Base-by-base conservation (phyloP, 257 asterid genomes). In the Lantana camara region DNA sequence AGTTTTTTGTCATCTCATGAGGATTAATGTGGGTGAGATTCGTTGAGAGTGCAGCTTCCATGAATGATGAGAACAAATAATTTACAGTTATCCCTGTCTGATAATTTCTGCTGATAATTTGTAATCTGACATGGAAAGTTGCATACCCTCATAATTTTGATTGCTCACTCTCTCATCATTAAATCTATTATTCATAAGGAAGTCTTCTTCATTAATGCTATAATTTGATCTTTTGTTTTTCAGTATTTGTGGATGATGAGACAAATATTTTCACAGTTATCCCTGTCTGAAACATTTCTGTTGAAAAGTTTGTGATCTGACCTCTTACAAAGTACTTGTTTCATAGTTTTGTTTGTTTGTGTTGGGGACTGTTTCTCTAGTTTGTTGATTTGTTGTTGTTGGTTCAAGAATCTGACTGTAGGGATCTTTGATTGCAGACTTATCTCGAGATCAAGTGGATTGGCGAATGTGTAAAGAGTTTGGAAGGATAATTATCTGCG, bases 81-180 rank as follows among this genome's bases (percentile, higher is more conserved):
- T 75, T 75, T 69, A 74, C 95, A 86, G 96, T 89, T 89, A 89
- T 86, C 96, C 95, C 93, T 84, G 95, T 86, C 96, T 82, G 93
- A 89, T 66, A 24, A n/a, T 42, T 14, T 53, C 20, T 82, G 87
- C 63, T 83, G 92, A 80, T 57, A 14, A 3, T 58, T 56, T 81
- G 79, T 77, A 68, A 77, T 82, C 95, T 86, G 96, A 83, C 88
- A 67, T 66, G 62, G 63, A 63, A 63, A 49, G 53, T 50, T 58
- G 52, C 70, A 38, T 4, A 4, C 8, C 35, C 12, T 34, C 42
- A 0, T 15, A 1, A 3, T 17, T 42, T 22, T 12, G 19, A 0
- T 15, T 6, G 2, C 12, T 19, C 47, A 19, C 15, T 9, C 0
- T 14, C 15, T 17, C 13, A 7, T 41, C 32, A 17, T 20, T 1